These are phyloP conservation scores for Phytophthora pistaciae DNA, from an alignment of 352 stramenopile species.

Conservation along the genomic window DNA sequence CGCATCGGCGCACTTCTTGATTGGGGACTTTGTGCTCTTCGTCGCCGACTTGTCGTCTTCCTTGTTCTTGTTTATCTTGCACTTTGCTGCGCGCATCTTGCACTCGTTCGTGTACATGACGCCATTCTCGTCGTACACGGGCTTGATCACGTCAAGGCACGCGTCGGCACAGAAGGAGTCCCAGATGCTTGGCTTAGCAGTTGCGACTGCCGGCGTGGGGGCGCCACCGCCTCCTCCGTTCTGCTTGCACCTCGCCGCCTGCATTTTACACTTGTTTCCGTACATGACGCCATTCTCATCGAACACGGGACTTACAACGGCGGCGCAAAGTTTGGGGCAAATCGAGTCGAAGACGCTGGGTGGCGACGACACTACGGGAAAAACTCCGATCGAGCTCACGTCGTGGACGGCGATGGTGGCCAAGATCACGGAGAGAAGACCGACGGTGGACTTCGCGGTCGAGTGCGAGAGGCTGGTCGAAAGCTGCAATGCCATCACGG, in stretches of 20 bases:
- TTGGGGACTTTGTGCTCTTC: background rate
- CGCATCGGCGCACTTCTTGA: constrained; percentile 15
- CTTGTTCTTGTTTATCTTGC: constrained; percentile 6
- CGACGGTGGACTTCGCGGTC: too few species aligned
- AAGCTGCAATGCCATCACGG: too few species aligned
- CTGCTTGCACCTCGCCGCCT: background rate
- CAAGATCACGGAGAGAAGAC: too few species aligned
- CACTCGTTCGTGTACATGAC: constrained; percentile 5
- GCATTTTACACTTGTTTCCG: background rate
- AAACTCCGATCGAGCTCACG: background rate
- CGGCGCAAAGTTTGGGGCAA: background rate
- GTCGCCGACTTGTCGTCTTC: background rate
- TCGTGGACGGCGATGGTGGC: background rate
- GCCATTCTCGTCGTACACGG: too few species aligned
- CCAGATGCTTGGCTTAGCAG: too few species aligned
- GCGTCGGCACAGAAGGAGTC: background rate
- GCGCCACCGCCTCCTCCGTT: background rate
- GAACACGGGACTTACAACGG: background rate
- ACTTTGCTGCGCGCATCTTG: constrained; percentile 2
- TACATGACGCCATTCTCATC: constrained; percentile 14
- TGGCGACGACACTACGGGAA: background rate
- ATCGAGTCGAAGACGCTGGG: background rate
- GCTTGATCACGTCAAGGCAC: background rate
- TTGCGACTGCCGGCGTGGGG: too few species aligned
- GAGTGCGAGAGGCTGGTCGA: too few species aligned